Evolutionary conservation across 257 asterid species (phyloP).

Genomic region (Avicennia marina): DNA sequence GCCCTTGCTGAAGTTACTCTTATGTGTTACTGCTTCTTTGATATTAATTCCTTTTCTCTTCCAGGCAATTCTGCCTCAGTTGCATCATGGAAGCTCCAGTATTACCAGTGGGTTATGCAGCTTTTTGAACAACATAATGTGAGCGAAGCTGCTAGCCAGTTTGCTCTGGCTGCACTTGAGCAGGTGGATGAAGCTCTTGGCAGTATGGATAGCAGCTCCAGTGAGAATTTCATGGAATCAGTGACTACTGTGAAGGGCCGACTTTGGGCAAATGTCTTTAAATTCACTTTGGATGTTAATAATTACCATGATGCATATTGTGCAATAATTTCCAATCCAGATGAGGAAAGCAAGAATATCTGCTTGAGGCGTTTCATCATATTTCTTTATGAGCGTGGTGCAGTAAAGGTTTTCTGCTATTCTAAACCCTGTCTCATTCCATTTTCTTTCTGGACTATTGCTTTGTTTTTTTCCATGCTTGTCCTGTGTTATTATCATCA

Average conservation of each 20-base stretch:
- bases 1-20: not conserved
- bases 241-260: conserved; percentile 66
- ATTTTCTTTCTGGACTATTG: conserved; percentile 17
- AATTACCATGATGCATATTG: conserved; percentile 86
- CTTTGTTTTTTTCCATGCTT: conserved; percentile 11
- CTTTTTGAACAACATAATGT: conserved; percentile 78
- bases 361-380: conserved; percentile 95
- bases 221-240: conserved; percentile 57
- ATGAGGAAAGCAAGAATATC: conserved; percentile 81
- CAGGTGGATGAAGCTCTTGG: conserved; percentile 90
- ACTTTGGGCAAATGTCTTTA: conserved; percentile 91
- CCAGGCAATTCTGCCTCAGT: conserved; percentile 55
- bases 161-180: conserved; percentile 91
- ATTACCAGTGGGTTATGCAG: conserved; percentile 98
- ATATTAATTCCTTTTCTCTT: conserved; percentile 13
- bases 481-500: conserved; percentile 11
- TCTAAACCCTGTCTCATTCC: conserved; percentile 16
- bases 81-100: conserved; percentile 83
- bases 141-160: conserved; percentile 87
- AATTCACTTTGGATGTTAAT: conserved; percentile 67
- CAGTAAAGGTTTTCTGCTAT: conserved; percentile 56
- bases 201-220: conserved; percentile 32
- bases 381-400: conserved; percentile 89
- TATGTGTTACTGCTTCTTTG: conserved; percentile 16
- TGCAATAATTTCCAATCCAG: conserved; percentile 92